These are phyloP conservation scores for Boletus pseudopeckii DNA, from an alignment of 768 basidiomycete species.

Conservation along the genomic window DNA sequence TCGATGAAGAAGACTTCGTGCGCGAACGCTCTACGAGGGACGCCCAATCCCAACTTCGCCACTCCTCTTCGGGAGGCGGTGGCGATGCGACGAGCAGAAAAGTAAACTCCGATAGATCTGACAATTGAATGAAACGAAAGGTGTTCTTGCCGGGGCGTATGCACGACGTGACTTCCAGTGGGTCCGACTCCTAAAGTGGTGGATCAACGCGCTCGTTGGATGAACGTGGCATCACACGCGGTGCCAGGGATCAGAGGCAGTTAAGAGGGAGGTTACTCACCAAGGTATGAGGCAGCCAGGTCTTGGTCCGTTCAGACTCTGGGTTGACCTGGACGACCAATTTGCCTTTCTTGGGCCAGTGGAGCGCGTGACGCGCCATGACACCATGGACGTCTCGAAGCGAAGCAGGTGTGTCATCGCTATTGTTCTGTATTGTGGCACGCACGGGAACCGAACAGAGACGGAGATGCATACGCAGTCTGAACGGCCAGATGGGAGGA, in stretches of 20 bases:
- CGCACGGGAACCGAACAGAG: conserved; percentile 21
- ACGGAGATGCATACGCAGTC: conserved; percentile 18
- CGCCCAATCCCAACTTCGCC: conserved; percentile 25
- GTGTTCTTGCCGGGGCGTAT: conserved; percentile 45
- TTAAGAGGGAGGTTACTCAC: conserved; percentile 27
- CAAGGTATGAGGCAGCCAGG: conserved; percentile 43
- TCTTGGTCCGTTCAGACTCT: conserved; percentile 29
- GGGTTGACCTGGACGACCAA: conserved; percentile 47
- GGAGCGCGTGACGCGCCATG: conserved; percentile 16
- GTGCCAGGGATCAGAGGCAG: background rate
- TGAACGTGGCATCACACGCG: background rate
- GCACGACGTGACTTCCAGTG: conserved; percentile 41
- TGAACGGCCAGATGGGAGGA: conserved; percentile 1
- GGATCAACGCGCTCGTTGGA: background rate
- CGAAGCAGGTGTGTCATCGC: background rate
- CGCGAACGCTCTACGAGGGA: conserved; percentile 4
- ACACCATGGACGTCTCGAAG: conserved; percentile 4
- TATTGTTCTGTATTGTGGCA: background rate
- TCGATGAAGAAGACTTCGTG: background rate
- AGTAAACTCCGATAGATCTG: conserved; percentile 37
- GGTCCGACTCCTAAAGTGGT: conserved; percentile 25
- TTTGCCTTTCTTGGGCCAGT: conserved; percentile 46
- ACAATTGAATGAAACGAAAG: conserved; percentile 50
- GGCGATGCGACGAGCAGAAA: conserved; percentile 44
- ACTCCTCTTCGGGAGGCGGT: conserved; percentile 20